Conservation (phyloP, 495 filamentous ascomycete species). For the Amphirosellinia nigrospora region DNA sequence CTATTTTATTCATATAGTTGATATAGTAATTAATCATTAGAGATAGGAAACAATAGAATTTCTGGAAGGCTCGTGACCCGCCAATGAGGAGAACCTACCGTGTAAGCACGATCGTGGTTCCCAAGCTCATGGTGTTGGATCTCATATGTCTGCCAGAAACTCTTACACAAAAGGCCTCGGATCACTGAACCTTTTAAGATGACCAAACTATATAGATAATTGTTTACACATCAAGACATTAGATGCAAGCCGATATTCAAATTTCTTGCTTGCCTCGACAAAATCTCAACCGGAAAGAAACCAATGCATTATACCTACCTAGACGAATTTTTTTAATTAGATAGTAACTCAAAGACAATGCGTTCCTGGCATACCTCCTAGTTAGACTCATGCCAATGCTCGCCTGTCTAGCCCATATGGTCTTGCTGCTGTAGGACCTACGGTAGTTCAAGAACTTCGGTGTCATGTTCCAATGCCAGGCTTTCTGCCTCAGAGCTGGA, state of each 20-base stretch:
- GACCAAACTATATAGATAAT: background rate
- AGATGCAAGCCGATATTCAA: background rate
- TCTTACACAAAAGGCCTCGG: background rate
- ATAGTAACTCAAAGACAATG: background rate
- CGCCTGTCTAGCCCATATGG: background rate
- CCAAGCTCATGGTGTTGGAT: background rate
- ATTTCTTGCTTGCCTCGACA: background rate
- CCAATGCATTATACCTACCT: background rate
- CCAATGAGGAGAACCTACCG: background rate
- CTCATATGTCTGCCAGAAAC: background rate
- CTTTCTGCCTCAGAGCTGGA: slow-evolving; percentile 5
- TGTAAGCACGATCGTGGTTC: background rate
- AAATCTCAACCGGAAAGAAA: background rate
- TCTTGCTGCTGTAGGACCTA: background rate
- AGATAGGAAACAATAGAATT: background rate
- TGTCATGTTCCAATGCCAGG: background rate
- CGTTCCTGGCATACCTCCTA: background rate
- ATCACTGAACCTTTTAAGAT: background rate
- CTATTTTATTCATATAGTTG: background rate
- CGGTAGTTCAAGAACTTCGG: background rate
- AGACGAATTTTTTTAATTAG: background rate
- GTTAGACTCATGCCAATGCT: background rate
- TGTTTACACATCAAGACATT: background rate
- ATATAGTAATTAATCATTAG: background rate
- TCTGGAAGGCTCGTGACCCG: background rate